These are phyloP conservation scores for Tetragonia tetragonoides DNA, from an alignment of 148 eudicot genomes.

Conservation along the genomic window DNA sequence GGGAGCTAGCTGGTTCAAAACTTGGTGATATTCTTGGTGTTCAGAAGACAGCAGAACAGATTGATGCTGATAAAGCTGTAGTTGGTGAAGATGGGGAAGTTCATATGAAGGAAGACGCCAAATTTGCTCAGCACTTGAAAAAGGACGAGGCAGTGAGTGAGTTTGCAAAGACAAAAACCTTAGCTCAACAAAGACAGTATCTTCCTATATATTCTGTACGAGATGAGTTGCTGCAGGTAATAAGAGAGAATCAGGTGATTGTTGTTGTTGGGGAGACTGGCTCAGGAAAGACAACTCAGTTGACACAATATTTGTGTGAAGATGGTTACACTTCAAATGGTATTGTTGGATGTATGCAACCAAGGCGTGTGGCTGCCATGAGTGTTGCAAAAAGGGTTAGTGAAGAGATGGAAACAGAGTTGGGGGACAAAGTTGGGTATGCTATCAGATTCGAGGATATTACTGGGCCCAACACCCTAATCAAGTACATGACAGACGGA, in stretches of 20 bases:
- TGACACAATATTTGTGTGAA: slow-evolving; percentile 92
- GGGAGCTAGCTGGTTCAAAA: slow-evolving; percentile 99
- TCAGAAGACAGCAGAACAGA: slow-evolving; percentile 88
- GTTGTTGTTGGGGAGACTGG: slow-evolving; percentile 99
- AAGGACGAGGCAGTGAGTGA: slow-evolving; percentile 94
- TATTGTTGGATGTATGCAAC: slow-evolving; percentile 92
- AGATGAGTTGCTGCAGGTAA: slow-evolving; percentile 89
- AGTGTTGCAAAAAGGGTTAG: slow-evolving; percentile 98
- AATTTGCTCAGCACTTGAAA: slow-evolving; percentile 84
- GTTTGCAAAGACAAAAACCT: slow-evolving; percentile 75
- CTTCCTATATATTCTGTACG: slow-evolving; percentile 92
- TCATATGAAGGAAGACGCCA: slow-evolving; percentile 90
- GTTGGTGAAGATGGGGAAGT: slow-evolving; percentile 97
- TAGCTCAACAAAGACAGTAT: slow-evolving; percentile 90
- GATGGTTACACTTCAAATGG: slow-evolving; percentile 85
- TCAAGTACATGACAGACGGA: slow-evolving; percentile 99
- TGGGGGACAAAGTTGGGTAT: slow-evolving; percentile 88
- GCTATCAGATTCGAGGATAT: slow-evolving; percentile 97
- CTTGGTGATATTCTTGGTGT: slow-evolving; percentile 98
- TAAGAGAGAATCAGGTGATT: slow-evolving; percentile 91
- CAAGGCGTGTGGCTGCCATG: slow-evolving; percentile 99
- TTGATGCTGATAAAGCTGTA: slow-evolving; percentile 91
- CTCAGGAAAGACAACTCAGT: slow-evolving; percentile 96
- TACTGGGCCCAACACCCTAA: slow-evolving; percentile 82
- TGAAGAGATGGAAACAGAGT: slow-evolving; percentile 96